Evolutionary conservation across 2,329 filamentous ascomycete species (phyloP).

Genomic region (Neoarthrinium moseri): DNA sequence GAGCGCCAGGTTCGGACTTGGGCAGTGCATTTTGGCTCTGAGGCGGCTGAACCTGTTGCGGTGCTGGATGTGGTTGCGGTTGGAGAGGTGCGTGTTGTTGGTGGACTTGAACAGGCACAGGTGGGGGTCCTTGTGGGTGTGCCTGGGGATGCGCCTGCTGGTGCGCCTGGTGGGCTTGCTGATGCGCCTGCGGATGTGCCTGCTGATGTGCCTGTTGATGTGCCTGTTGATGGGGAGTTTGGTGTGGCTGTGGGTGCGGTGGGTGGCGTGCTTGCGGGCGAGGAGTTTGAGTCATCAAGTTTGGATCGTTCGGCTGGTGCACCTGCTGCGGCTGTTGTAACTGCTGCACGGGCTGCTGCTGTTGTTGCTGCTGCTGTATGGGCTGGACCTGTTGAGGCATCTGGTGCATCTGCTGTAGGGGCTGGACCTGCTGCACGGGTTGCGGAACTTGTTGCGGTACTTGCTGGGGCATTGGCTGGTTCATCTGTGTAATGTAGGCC

Average conservation of each 20-base stretch:
- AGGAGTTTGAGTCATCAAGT: conserved; percentile 28
- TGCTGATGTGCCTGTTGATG: conserved; percentile 20
- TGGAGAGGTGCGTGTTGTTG: conserved; percentile 26
- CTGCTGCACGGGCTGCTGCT: conserved; percentile 22
- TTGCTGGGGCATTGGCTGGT: conserved; percentile 26
- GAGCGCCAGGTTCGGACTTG: conserved; percentile 23
- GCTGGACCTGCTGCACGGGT: conserved; percentile 25
- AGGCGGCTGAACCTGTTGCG: conserved; percentile 23
- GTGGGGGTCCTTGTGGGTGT: conserved; percentile 27
- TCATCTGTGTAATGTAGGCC: conserved; percentile 31
- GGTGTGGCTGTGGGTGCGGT: conserved; percentile 5
- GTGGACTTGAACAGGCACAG: conserved; percentile 20
- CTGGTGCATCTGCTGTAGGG: conserved; percentile 24
- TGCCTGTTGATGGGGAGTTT: conserved; percentile 8
- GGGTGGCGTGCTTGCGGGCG: conserved; percentile 17
- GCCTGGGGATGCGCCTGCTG: conserved; percentile 26
- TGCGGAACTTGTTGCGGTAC: conserved; percentile 24
- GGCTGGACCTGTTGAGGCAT: conserved; percentile 25
- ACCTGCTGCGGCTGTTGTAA: conserved; percentile 16
- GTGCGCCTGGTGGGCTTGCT: conserved; percentile 18
- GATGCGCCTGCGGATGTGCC: conserved; percentile 19
- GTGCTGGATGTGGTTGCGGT: conserved; percentile 23
- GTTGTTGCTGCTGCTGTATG: conserved; percentile 18
- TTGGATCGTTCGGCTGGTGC: conserved; percentile 24
- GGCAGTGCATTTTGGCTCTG: conserved; percentile 33